Base-by-base conservation (phyloP, 192 early-diverging fungal species). In the Irineochytrium annulatum region DNA sequence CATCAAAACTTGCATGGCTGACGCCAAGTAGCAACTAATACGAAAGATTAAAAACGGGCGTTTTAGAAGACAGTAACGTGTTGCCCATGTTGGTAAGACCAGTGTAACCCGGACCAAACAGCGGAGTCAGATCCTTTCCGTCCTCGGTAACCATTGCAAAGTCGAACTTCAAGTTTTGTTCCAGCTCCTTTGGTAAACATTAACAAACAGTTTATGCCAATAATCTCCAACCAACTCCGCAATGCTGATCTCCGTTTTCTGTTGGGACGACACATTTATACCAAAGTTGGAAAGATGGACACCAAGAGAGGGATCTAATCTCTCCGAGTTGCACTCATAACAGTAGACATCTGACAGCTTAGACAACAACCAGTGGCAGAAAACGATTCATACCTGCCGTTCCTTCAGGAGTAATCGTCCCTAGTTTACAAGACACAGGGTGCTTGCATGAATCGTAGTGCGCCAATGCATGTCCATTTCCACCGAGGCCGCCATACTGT, bases 111-210 rank as follows among this genome's bases (percentile, higher is more conserved):
- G 93, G 87, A 3, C 94, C 95, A 55, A 89, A 95, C 20, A 91
- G 69, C 0, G 92, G 88, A 17, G 81, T 76, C 52, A 95, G 77
- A 26, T 86, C 76, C 58, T 89, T 85, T 39, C 96, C 96, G 66
- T 99, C 96, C 30, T 93, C 90, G 2, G 91, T 95, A 2, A 88
- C 89, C 96, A 99, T 99, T 67, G 87, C 91, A 67, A 97, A 97
- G 62, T 97, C 92, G 79, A 96, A 97, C 70, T 89, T 90, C 52
- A 93, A 75, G 67, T 98, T 98, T 67, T 96, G 90, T 52, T 97
- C 96, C 55, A 98, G 69, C 82, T 96, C 89, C 88, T 89, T n/a
- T n/a, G n/a, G n/a, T n/a, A n/a, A n/a, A n/a, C n/a, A n/a, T n/a
- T n/a, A n/a, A n/a, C n/a, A 34, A 22, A 34, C 3, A 51, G 59